phyloP scores from a whole-genome alignment of 2,329 filamentous ascomycete species.

The Curvularia spicifera region DNA sequence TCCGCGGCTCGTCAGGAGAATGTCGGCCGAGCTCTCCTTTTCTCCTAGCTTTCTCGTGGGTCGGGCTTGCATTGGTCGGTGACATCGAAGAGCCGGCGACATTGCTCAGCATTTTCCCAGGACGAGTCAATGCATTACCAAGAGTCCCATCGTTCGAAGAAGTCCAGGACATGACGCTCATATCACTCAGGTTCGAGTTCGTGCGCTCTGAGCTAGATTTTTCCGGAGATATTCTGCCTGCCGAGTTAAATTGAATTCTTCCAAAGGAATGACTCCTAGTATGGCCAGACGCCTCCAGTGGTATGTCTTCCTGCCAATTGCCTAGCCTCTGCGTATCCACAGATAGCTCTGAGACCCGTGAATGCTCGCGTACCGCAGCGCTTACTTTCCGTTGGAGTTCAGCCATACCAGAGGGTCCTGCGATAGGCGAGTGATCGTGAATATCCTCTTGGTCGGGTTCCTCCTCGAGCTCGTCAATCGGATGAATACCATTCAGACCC shows the following conservation, averaged over 20 bases:
- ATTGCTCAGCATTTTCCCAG: conserved; percentile 48
- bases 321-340: conserved; percentile 46
- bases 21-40: conserved; percentile 29
- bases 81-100: conserved; percentile 43
- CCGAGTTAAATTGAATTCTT: conserved; percentile 28
- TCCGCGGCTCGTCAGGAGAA: conserved; percentile 31
- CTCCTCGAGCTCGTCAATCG: conserved; percentile 68
- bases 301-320: conserved; percentile 31
- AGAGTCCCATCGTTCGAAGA: conserved; percentile 51
- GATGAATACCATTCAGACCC: conserved; percentile 63
- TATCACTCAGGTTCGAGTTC: conserved; percentile 62
- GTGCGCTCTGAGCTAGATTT: conserved; percentile 59
- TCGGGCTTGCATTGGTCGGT: conserved; percentile 42
- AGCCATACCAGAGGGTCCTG: conserved; percentile 33
- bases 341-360: conserved; percentile 52
- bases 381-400: conserved; percentile 26
- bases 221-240: conserved; percentile 55
- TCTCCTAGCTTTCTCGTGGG: conserved; percentile 24
- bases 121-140: conserved; percentile 55
- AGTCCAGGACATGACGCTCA: conserved; percentile 54
- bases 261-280: conserved; percentile 13
- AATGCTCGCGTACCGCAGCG: conserved; percentile 37
- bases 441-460: conserved; percentile 46
- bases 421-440: conserved; percentile 26
- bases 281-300: conserved; percentile 19